Evolutionary conservation across 2,329 filamentous ascomycete species (phyloP), one percentile per base, ranked within the genome.

Genomic region (Keithomyces neogunnii): DNA sequence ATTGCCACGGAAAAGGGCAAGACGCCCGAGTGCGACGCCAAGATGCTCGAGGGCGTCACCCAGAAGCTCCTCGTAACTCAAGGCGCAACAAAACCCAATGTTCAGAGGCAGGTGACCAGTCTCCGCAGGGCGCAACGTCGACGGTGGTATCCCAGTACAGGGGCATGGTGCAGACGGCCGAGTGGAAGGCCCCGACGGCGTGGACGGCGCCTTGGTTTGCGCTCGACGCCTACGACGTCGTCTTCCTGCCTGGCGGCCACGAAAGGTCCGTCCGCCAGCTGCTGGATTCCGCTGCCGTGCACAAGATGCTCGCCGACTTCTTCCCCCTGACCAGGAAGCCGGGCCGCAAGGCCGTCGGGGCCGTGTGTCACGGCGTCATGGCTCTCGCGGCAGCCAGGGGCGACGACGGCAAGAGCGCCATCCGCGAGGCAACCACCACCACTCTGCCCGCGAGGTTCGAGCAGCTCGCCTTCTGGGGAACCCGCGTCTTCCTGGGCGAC

Each of bases 361-460:
- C 76, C 4, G 69, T 79, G 3, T 79, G 76, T 55, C 76, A 80
- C 59, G 76, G 77, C 40, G 73, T 78, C 47, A 72, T 77, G 69
- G 71, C 73, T 19, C 63, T 80, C 3, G 69, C 72, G 13, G 66
- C 72, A 47, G 66, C 73, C 6, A 69, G 66, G 53, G 60, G 64
- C 30, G 60, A 56, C 1, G 60, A 71, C 42, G 74, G 73, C 31
- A 70, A 66, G 54, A 77, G 73, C 52, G 64, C 78, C 3, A 61
- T 79, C 29, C 66, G 72, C 48, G 70, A 74, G 32, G 74, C 70
- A 53, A 60, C 57, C 3, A 79, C 76, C 5, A 78, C 76, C 1
- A 69, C 75, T 0, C 61, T 80, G 44, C 76, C 75, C 0, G 68
- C 67, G 0, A 60, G 66, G 29, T 77, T 78, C 58, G 76, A 80